Evolutionary conservation across 1,284 basidiomycete genomes (phyloP).

Genomic region (Agaricales sp.): DNA sequence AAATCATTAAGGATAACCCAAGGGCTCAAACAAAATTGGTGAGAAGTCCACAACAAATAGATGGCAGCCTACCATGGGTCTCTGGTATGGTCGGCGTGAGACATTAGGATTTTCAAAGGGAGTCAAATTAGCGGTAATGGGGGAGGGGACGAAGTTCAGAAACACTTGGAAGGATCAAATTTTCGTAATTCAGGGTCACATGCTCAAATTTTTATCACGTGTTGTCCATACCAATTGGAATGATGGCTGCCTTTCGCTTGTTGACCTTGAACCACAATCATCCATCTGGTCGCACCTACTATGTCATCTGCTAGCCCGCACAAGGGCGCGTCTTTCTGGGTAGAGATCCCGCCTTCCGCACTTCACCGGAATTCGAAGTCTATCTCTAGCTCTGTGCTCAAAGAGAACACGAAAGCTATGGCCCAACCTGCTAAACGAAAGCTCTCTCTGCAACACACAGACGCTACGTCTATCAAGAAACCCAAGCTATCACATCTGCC

Average conservation of each 20-base stretch:
- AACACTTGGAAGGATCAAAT: conserved; percentile 7
- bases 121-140: conserved; percentile 12
- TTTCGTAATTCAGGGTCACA: conserved; percentile 15
- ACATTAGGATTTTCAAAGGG: conserved; percentile 31
- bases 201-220: conserved; percentile 7
- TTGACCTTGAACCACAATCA: conserved; percentile 2
- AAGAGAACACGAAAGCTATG: background rate
- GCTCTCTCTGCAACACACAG: background rate
- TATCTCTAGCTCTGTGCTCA: background rate
- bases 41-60: background rate
- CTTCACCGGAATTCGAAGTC: background rate
- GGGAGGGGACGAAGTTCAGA: conserved; percentile 5
- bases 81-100: conserved; percentile 86
- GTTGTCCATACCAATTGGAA: conserved; percentile 13
- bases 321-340: conserved; percentile 2
- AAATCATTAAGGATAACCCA: conserved; percentile 99
- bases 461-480: background rate
- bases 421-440: background rate
- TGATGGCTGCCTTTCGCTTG: conserved; percentile 13
- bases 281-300: conserved; percentile 1
- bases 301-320: conserved; percentile 1
- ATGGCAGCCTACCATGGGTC: conserved; percentile 68
- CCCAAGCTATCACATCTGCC: background rate
- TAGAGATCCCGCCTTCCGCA: background rate
- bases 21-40: conserved; percentile 48